These are phyloP conservation scores for Exutisphaerella laricina DNA, from an alignment of 2,329 filamentous ascomycete species.

Conservation along the genomic window DNA sequence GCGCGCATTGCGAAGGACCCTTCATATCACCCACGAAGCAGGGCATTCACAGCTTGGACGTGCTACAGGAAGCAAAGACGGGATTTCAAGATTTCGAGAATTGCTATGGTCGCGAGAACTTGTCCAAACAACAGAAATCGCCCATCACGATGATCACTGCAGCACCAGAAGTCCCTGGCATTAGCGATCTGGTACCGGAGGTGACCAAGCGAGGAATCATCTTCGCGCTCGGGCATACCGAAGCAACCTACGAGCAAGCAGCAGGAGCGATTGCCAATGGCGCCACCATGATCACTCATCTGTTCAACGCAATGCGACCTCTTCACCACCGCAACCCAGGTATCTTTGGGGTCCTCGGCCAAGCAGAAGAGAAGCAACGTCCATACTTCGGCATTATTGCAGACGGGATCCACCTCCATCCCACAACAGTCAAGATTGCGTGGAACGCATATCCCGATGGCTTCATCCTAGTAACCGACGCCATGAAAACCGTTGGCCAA, in stretches of 20 bases:
- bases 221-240: conserved; percentile 57
- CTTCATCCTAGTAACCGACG: conserved; percentile 85
- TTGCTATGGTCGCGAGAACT: conserved; percentile 68
- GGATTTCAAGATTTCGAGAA: conserved; percentile 60
- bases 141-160: conserved; percentile 75
- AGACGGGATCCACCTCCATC: conserved; percentile 85
- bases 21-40: conserved; percentile 81
- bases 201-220: conserved; percentile 62
- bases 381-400: conserved; percentile 87
- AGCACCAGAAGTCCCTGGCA: conserved; percentile 69
- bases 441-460: conserved; percentile 80
- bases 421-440: conserved; percentile 81
- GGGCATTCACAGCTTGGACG: conserved; percentile 72
- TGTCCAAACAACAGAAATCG: conserved; percentile 41
- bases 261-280: conserved; percentile 43
- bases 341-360: conserved; percentile 78
- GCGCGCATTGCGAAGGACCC: conserved; percentile 85
- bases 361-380: conserved; percentile 42
- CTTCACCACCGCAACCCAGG: conserved; percentile 73
- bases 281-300: conserved; percentile 50
- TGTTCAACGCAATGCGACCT: conserved; percentile 52
- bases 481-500: conserved; percentile 79
- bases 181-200: conserved; percentile 59
- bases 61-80: conserved; percentile 58
- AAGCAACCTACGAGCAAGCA: conserved; percentile 46